Base-by-base conservation (phyloP, 2,329 filamentous ascomycete species). In the Hansfordia pulvinata region DNA sequence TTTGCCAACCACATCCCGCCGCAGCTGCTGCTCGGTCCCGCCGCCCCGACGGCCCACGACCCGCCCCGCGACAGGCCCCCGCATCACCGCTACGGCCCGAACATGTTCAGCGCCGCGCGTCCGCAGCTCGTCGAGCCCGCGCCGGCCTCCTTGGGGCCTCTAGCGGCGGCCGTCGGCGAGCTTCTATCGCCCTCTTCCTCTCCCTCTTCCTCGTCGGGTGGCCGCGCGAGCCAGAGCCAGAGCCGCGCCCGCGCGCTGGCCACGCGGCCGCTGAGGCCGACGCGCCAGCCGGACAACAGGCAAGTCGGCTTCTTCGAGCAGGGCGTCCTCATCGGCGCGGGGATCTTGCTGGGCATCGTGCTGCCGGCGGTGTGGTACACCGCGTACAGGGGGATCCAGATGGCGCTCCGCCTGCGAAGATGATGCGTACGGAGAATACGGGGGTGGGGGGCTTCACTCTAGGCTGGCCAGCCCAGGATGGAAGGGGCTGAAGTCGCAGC, bases 1-100 rank as follows among this genome's bases (percentile, higher is more conserved):
- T 66, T 63, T 39, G 49, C 69, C 29, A 76, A 76, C 41, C 62
- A 71, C 27, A 56, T 76, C 6, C 70, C 71, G 0, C 34, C 50
- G 3, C 55, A 64, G 18, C 48, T 76, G 3, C 56, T 76, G 4
- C 49, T 56, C 21, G 54, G 50, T 3, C 55, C 49, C 4, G 50
- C 50, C 15, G 46, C 49, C 15, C 54, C 51, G 10, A 35, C 30
- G 13, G 42, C 35, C n/a, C 37, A 37, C 36, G 37, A 27, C 20
- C 41, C 32, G 11, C 44, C 34, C 25, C 42, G 38, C 17, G 35
- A 33, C 25, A n/a, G n/a, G n/a, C n/a, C n/a, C n/a, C n/a, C n/a
- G n/a, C n/a, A n/a, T n/a, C 42, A 32, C 6, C 52, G 60, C 13
- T 69, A 67, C 36, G 46, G 43, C 7, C 38, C 39, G 3, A 40